Percentiles rank a stretch among this genome's conserved stretches.
Conservation (phyloP, 306 rosid species). For the Cercis canadensis region DNA sequence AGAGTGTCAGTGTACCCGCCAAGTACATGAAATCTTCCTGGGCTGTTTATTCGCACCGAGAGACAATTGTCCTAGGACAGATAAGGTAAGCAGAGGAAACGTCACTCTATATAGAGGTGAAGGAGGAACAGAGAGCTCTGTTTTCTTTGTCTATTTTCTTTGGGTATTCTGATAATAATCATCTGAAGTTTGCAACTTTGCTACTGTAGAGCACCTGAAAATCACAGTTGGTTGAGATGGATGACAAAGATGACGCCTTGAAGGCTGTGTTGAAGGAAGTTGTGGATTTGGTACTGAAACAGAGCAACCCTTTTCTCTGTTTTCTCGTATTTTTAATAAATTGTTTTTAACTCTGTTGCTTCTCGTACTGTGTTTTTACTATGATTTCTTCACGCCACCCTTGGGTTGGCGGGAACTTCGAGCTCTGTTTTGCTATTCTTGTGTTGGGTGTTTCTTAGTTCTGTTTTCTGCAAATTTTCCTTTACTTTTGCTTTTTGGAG, state of each 20-base stretch:
- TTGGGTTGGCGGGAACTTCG: too few species aligned
- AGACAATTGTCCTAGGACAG: conserved; percentile 27
- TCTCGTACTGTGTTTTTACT: background rate
- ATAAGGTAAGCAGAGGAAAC: background rate
- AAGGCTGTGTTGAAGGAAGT: conserved; percentile 79
- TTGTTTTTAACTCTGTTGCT: background rate
- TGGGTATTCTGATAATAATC: background rate
- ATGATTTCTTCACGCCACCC: too few species aligned
- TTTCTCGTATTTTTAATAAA: background rate
- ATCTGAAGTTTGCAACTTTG: background rate
- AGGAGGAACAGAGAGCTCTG: background rate
- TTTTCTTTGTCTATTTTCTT: conserved; percentile 20
- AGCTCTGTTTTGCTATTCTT: background rate
- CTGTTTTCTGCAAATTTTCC: background rate
- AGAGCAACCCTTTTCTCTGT: conserved; percentile 32
- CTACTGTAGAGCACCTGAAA: conserved; percentile 1
- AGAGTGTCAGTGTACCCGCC: conserved; percentile 40
- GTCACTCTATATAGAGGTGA: background rate
- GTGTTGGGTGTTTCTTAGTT: too few species aligned
- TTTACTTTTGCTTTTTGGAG: background rate
- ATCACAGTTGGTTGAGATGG: conserved; percentile 39
- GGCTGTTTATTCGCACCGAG: conserved; percentile 4
- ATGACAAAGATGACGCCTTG: conserved; percentile 55
- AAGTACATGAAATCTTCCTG: conserved; percentile 42
- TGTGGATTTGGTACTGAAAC: conserved; percentile 74